Conservation (phyloP, 352 stramenopile genomes). For the Phytophthora cactorum region DNA sequence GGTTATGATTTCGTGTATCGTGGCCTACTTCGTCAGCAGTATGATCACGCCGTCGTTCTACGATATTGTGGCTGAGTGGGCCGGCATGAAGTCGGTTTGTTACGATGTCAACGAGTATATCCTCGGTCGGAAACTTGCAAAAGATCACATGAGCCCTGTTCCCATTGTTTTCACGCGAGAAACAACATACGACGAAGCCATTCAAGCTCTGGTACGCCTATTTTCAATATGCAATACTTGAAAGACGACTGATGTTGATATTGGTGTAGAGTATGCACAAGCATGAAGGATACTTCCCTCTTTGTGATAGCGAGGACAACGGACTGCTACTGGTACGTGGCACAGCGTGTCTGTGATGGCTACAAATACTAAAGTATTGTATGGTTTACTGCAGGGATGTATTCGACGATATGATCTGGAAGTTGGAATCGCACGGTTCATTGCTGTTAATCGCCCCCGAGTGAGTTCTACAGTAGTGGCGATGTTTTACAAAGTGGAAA, state of each 20-base stretch:
- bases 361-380: background rate
- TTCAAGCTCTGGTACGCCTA: slow-evolving; percentile 65
- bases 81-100: slow-evolving; percentile 73
- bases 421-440: slow-evolving; percentile 76
- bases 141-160: slow-evolving; percentile 68
- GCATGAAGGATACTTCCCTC: slow-evolving; percentile 77
- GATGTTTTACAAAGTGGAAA: background rate
- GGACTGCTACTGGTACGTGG: slow-evolving; percentile 52
- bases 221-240: background rate
- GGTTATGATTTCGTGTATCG: slow-evolving; percentile 84
- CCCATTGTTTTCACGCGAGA: slow-evolving; percentile 71
- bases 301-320: slow-evolving; percentile 65
- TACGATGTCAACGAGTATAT: slow-evolving; percentile 86
- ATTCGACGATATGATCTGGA: slow-evolving; percentile 80
- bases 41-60: slow-evolving; percentile 86
- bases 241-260: background rate
- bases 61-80: slow-evolving; percentile 83
- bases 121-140: slow-evolving; percentile 69
- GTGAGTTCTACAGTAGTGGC: slow-evolving; percentile 25
- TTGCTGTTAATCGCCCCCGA: slow-evolving; percentile 67
- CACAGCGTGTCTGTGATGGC: background rate
- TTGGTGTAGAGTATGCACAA: slow-evolving; percentile 62
- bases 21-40: slow-evolving; percentile 86
- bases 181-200: slow-evolving; percentile 77
- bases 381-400: slow-evolving; percentile 45